These are phyloP conservation scores for Ophiorrhiza pumila DNA, from an alignment of 257 asterid genomes.

Conservation along the genomic window DNA sequence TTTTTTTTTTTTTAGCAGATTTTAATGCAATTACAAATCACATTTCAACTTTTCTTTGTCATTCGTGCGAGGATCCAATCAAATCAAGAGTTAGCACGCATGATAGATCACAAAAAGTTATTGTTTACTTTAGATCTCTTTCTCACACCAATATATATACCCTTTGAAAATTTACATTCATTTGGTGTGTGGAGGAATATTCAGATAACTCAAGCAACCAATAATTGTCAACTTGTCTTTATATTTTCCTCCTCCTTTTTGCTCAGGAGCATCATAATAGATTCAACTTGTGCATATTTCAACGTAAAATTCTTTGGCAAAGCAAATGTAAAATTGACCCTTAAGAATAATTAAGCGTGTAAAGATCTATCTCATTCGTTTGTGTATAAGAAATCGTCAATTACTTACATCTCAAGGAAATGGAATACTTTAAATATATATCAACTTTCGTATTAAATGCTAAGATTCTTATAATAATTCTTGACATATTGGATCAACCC, in stretches of 20 bases:
- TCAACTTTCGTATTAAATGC: no score
- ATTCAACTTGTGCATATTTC: neutral
- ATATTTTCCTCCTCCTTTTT: neutral
- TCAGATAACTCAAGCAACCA: conserved; percentile 5
- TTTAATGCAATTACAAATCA: conserved; percentile 21
- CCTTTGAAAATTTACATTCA: neutral
- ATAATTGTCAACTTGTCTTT: conserved; percentile 20
- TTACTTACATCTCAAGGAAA: no score
- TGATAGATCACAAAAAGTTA: neutral
- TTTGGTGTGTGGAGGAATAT: conserved; percentile 19
- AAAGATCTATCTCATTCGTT: no score
- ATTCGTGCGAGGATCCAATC: conserved; percentile 12
- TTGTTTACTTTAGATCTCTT: no score
- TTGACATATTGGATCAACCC: neutral
- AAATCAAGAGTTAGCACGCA: conserved; percentile 9
- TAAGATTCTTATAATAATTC: neutral
- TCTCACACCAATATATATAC: conserved; percentile 1
- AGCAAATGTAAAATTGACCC: no score
- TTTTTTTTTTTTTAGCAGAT: neutral
- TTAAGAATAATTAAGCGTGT: no score
- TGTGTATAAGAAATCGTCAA: no score
- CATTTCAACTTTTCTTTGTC: conserved; percentile 6
- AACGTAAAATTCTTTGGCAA: no score
- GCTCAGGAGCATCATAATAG: neutral
- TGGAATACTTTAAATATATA: no score